phyloP scores from a whole-genome alignment of 805 yeast genomes.

The Alloascoidea africana region DNA sequence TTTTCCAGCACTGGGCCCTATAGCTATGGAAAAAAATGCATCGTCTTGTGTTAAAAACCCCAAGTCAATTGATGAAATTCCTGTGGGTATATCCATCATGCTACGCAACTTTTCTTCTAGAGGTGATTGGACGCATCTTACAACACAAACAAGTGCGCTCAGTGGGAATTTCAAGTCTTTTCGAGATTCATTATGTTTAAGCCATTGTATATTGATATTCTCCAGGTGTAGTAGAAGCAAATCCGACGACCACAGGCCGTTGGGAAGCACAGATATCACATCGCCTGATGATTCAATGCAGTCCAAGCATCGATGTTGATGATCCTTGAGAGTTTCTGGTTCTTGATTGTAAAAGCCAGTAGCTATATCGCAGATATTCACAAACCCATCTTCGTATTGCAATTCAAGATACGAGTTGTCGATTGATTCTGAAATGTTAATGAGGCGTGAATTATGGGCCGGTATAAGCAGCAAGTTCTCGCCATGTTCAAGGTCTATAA shows the following conservation, averaged over 20 bases:
- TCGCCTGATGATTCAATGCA: background rate
- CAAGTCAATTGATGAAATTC: background rate
- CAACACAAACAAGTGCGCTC: background rate
- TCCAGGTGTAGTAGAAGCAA: background rate
- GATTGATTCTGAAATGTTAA: background rate
- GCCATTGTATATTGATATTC: background rate
- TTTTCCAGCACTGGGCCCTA: no score
- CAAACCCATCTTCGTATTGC: background rate
- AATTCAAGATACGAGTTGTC: background rate
- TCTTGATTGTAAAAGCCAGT: background rate
- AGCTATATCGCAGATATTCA: background rate
- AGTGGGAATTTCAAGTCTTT: background rate
- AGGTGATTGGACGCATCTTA: no score
- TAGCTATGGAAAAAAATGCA: background rate
- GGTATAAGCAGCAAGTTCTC: background rate
- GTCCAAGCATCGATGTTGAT: background rate
- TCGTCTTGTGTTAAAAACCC: slow-evolving; percentile 1
- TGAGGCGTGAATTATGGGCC: background rate
- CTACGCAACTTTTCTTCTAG: no score
- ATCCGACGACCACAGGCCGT: background rate
- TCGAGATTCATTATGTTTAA: background rate
- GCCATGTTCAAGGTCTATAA: background rate
- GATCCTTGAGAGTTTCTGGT: background rate
- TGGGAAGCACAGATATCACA: background rate
- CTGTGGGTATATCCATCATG: no score